Base-by-base conservation (phyloP, 257 asterid genomes). In the Buddleja alternifolia region DNA sequence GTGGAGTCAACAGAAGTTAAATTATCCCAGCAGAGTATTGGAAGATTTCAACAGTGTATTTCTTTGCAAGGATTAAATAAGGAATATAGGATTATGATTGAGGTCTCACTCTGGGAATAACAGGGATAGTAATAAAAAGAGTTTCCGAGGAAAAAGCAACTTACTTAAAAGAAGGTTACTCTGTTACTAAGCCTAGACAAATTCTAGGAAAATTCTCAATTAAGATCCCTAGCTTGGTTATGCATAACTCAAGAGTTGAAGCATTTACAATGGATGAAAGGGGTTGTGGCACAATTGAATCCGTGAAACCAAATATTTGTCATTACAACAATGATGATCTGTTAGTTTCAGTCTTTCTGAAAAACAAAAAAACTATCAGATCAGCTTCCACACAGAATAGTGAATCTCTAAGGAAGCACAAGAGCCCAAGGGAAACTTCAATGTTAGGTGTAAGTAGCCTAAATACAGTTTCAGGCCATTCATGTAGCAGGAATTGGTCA, bases 241-340 rank as follows among this genome's bases (percentile, higher is more conserved):
- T 3, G 23, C 37, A 20, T 20, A 53, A 17, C 4, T 29, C 32
- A 20, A 10, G 37, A 53, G 60, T 16, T 53, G 34, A 57, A 14
- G 11, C 12, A 14, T 24, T 10, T 54, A 4, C 15, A 9, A 39
- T 59, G 65, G 48, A 19, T 36, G 29, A 15, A 59, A 16, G 6
- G 10, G 32, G 12, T 59, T 39, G 65, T 36, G 48, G 16, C 48
- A 59, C 48, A 15, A 7, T 32, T 44, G 58, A 66, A 62, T 55
- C 77, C 66, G 78, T 58, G 78, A 67, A 75, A 68, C 52, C 58
- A 14, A 73, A 69, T 60, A 50, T 17, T n/a, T 72, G 78, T 20
- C 58, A 66, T 62, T 77, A 80, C 45, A 65, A 67, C 36, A 88
- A 85, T 16, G 81, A 78, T 16, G 91, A 85, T 76, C 83, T 82